Base-by-base conservation (phyloP, 371 early-diverging fungal species). In the Circinella minor region DNA sequence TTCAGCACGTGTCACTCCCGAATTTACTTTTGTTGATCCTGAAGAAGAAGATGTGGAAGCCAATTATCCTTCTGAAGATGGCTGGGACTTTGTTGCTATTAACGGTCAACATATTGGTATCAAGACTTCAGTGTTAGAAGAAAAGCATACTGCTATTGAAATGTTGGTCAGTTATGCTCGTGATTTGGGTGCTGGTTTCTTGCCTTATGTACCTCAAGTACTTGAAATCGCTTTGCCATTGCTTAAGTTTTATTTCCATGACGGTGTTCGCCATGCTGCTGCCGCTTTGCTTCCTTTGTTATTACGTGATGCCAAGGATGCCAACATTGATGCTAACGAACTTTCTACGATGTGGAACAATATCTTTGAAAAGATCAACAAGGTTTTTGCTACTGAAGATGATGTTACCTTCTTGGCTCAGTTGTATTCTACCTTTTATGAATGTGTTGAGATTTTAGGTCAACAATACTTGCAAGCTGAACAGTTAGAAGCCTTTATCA, bases 71-170 rank as follows among this genome's bases (percentile, higher is more conserved):
- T 84, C 93, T 54, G 98, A 97, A 71, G 98, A 98, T 70, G 97
- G 95, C 5, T 98, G 98, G 98, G 95, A 97, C 77, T 95, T 96
- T 80, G 90, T 94, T 60, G 91, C 85, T 65, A 85, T 95, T 48
- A 92, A 93, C 48, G 96, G 93, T 27, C 93, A 97, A 80, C 94
- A 93, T 76, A 89, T 99, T 69, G 98, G 96, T 63, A 96, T 99
- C 86, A 92, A 93, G 81, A 98, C 99, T 18, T 89, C 95, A 15
- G 88, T 92, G 13, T 81, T 99, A 67, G 99, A 99, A 77, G 98
- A 98, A 71, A 99, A 98, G 81, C 93, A 93, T 80, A 95, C 95
- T 27, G 98, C 99, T 36, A 92, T 98, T 36, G 98, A 98, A 78
- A 98, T 98, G 98, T 82, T 99, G 66, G 88, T 93, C 43, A 94